These are phyloP conservation scores for Aspergillus sp. DNA, from an alignment of 2,329 filamentous ascomycete species.

Conservation along the genomic window DNA sequence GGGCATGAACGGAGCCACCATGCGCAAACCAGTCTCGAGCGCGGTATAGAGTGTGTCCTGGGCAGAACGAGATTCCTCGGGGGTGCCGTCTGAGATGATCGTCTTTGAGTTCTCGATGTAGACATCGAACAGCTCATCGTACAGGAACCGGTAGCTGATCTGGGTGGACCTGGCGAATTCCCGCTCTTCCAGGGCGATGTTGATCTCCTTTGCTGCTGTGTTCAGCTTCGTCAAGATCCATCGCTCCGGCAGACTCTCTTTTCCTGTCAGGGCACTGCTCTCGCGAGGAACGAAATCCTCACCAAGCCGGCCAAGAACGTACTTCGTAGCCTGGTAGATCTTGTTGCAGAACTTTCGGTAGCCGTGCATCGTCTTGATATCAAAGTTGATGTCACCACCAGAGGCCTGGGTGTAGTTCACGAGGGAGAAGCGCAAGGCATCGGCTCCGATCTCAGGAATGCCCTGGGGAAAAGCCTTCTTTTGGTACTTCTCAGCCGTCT, in stretches of 20 bases:
- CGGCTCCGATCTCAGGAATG: constrained; percentile 89
- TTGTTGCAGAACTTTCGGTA: constrained; percentile 98
- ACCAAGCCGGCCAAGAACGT: constrained; percentile 63
- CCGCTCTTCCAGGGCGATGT: constrained; percentile 43
- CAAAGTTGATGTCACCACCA: constrained; percentile 58
- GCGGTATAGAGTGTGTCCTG: constrained; percentile 65
- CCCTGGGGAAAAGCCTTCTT: constrained; percentile 91
- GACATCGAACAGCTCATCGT: constrained; percentile 48
- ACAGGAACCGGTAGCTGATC: constrained; percentile 48
- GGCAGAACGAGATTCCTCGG: constrained; percentile 47
- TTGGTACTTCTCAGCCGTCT: constrained; percentile 88
- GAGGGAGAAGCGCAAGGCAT: constrained; percentile 87
- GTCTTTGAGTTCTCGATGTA: constrained; percentile 51
- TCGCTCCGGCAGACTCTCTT: constrained; percentile 44
- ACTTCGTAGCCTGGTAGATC: constrained; percentile 96
- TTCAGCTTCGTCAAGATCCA: constrained; percentile 51
- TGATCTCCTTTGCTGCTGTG: constrained; percentile 41
- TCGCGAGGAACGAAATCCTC: constrained; percentile 44
- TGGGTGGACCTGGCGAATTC: constrained; percentile 45
- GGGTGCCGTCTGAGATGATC: constrained; percentile 39
- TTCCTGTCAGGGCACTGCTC: constrained; percentile 37
- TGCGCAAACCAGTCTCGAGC: constrained; percentile 57
- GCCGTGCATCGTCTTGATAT: constrained; percentile 87
- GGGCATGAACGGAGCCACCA: constrained; percentile 60
- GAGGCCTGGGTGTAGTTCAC: constrained; percentile 72